Conservation (phyloP, 139 green algal genomes). For the Gonium pectorale region DNA sequence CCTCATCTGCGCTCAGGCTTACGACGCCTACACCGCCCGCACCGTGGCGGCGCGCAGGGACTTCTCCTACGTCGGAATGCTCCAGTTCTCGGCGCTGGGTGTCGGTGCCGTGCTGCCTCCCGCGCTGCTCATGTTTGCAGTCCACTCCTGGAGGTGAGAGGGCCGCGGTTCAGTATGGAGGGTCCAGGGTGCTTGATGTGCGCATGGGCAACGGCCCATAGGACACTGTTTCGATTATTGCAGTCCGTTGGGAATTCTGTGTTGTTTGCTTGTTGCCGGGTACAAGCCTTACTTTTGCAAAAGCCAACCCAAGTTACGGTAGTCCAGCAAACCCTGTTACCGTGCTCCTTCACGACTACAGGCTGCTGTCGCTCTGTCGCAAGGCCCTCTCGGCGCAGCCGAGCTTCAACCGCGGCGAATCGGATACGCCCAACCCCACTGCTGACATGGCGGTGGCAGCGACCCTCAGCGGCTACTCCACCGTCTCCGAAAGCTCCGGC, state of each 20-base stretch:
- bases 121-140: conserved; percentile 9
- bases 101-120: neutral
- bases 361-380: too few species aligned
- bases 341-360: too few species aligned
- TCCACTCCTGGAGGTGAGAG: neutral
- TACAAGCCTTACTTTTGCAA: too few species aligned
- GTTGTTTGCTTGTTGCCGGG: neutral
- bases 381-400: neutral
- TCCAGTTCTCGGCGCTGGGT: conserved; percentile 24
- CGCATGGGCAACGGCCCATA: neutral
- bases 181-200: neutral
- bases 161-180: neutral
- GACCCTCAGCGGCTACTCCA: too few species aligned
- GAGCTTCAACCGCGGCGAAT: neutral
- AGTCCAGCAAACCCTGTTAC: too few species aligned
- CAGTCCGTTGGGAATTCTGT: neutral
- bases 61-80: conserved; percentile 21
- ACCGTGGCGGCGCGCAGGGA: neutral
- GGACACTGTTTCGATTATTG: neutral
- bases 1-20: conserved; percentile 17
- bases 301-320: too few species aligned
- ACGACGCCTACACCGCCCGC: conserved; percentile 4
- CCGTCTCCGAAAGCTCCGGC: neutral
- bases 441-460: too few species aligned
- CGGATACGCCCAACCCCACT: neutral